Evolutionary conservation across 23 red algal genomes (phyloP), one percentile per base, ranked within the genome.

Genomic region (Pyropia haitanensis): DNA sequence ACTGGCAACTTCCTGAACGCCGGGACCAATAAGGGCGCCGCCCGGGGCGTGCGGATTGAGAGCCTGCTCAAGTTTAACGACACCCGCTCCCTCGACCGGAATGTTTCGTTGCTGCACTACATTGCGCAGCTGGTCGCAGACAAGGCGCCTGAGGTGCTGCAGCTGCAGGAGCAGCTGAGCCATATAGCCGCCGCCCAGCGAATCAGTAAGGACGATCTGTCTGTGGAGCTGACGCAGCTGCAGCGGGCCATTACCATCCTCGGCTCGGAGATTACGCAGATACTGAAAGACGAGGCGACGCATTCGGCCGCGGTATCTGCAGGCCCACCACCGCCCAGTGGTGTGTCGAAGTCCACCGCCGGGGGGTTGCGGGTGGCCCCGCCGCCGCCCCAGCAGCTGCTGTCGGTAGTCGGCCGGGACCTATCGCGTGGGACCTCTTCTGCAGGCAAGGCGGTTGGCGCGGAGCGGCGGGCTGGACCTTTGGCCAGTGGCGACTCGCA

Each of bases 1-100:
- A 79, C 91, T 49, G 94, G 94, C 15, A 98, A 98, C 61, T 90
- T 90, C 58, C 60, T 98, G 19, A 98, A 98, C 62, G 67, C 79
- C 30, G 94, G 94, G 7, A 98, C 94, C 17, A 61, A 79, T 27
- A 76, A 83, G 24, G 94, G 94, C 34, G 73, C 76, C 33, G 94
- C 94, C 3, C 70, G 69, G 20, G 94, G 94, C 15, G 91, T 98
- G 58, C 77, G 82, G 44, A 30, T 98, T 21, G 85, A 89, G 20
- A 65, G 61, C 9, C 72, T 98, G 14, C 74, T 76, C 14, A 98
- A 91, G 64, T 64, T 96, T 8, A 55, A 66, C 28, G 91, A 96
- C 51, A 96, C 83, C 5, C 77, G 87, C 15, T 63, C 83, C 13
- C 68, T 62, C n/a, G 84, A 85, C 55, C 50, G 72, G 29, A 62